These are phyloP conservation scores for Botrytis deweyae DNA, from an alignment of 2,329 filamentous ascomycete genomes.

Conservation along the genomic window DNA sequence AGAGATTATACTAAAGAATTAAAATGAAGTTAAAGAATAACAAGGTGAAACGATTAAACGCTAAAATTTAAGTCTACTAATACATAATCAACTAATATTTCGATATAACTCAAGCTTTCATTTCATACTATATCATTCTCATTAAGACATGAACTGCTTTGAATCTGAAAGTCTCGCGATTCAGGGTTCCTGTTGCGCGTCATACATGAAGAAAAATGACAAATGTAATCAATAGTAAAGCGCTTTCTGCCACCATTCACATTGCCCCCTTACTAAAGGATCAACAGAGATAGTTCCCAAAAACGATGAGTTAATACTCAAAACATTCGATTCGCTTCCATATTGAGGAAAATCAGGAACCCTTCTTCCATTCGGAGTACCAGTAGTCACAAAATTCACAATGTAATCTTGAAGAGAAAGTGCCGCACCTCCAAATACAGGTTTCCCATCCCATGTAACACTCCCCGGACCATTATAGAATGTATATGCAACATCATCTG, in stretches of 20 bases:
- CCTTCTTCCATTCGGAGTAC: constrained; percentile 36
- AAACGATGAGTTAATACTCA: constrained; percentile 20
- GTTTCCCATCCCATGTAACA: constrained; percentile 30
- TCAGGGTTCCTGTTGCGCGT: neutral
- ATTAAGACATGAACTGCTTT: neutral
- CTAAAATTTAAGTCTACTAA: too few relatives aligned
- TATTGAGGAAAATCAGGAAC: constrained; percentile 31
- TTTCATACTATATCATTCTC: neutral
- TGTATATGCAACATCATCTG: constrained; percentile 51
- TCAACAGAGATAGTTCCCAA: neutral
- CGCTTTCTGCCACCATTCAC: neutral
- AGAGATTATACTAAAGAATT: too few relatives aligned
- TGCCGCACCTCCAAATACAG: constrained; percentile 34
- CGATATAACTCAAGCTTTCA: neutral
- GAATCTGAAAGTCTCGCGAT: neutral
- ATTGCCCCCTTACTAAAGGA: neutral
- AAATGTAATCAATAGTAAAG: neutral
- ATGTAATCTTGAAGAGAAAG: constrained; percentile 42
- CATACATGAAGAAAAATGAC: neutral
- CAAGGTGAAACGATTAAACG: too few relatives aligned
- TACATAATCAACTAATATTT: too few relatives aligned
- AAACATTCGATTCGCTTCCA: constrained; percentile 21
- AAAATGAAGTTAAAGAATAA: too few relatives aligned
- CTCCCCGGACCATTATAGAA: constrained; percentile 47
- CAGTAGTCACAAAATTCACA: constrained; percentile 38